Percentiles rank a stretch among this genome's conserved stretches.
These are phyloP conservation scores for Zygosaccharomyces sapae DNA, from an alignment of 1,139 yeast species.

Conservation along the genomic window DNA sequence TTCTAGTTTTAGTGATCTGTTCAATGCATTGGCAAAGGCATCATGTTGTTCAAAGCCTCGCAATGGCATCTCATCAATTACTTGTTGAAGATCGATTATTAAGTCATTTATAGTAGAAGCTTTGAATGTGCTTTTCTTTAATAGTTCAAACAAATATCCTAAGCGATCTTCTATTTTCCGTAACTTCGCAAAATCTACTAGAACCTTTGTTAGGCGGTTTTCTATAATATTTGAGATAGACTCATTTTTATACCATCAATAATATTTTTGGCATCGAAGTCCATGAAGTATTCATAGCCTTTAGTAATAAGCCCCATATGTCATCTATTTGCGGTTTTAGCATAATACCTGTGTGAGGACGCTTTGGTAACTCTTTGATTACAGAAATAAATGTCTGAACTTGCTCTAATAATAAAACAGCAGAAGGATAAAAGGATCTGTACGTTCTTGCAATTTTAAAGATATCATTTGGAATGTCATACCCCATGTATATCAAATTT, in stretches of 20 bases:
- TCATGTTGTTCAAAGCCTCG: neutral
- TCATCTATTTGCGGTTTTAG: conserved; percentile 7
- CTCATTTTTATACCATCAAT: neutral
- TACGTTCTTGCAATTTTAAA: conserved; percentile 44
- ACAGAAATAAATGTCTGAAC: conserved; percentile 35
- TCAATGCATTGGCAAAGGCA: conserved; percentile 2
- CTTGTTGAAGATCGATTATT: conserved; percentile 3
- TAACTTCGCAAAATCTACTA: conserved; percentile 10
- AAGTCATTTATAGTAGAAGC: neutral
- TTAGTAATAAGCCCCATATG: conserved; percentile 11
- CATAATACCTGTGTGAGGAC: conserved; percentile 10
- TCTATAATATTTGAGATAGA: conserved; percentile 7
- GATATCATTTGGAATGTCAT: conserved; percentile 54
- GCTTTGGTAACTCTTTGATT: conserved; percentile 9
- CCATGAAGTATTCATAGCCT: conserved; percentile 6
- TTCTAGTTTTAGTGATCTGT: conserved; percentile 5
- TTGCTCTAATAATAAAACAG: conserved; percentile 52
- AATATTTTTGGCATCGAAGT: neutral
- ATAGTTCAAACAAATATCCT: neutral
- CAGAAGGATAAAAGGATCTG: conserved; percentile 54
- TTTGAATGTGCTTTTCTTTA: neutral
- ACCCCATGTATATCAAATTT: conserved; percentile 50
- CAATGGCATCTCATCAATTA: neutral
- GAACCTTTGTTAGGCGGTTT: conserved; percentile 6
- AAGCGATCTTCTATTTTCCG: conserved; percentile 9